Percentiles rank a stretch among this genome's conserved stretches.
Conservation (phyloP, 768 basidiomycete species). For the Mycena alexandri region DNA sequence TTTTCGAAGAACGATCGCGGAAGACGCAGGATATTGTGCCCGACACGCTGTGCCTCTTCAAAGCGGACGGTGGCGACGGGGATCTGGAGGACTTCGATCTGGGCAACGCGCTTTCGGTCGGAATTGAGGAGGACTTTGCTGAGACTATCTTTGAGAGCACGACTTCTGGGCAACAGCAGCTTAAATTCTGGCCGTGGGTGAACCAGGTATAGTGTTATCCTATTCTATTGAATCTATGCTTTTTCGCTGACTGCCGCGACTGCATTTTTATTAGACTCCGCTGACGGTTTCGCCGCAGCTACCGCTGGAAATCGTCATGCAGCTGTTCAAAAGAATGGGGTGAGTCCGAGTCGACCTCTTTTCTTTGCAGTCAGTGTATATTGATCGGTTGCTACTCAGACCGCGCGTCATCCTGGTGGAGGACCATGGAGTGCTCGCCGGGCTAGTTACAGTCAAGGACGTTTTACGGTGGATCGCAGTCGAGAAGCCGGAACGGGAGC, state of each 20-base stretch:
- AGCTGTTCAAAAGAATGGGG: slow-evolving; percentile 98
- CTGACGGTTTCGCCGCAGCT: slow-evolving; percentile 93
- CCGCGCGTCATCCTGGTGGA: slow-evolving; percentile 97
- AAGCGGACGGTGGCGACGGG: slow-evolving; percentile 55
- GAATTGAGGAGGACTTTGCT: slow-evolving; percentile 76
- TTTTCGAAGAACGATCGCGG: slow-evolving; percentile 73
- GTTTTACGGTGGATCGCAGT: slow-evolving; percentile 88
- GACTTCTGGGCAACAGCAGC: slow-evolving; percentile 64
- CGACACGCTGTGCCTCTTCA: slow-evolving; percentile 83
- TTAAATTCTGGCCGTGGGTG: slow-evolving; percentile 89
- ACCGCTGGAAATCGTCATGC: slow-evolving; percentile 96
- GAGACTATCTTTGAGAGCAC: slow-evolving; percentile 74
- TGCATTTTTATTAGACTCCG: slow-evolving; percentile 74
- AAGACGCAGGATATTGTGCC: slow-evolving; percentile 70
- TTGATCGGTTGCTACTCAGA: slow-evolving; percentile 53
- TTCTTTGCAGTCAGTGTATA: slow-evolving; percentile 13
- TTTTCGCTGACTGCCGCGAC: slow-evolving; percentile 1
- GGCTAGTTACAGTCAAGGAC: slow-evolving; percentile 96
- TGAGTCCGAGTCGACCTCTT: slow-evolving; percentile 54
- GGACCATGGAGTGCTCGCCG: slow-evolving; percentile 83
- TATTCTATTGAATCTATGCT: slow-evolving; percentile 4
- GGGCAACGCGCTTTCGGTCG: slow-evolving; percentile 64
- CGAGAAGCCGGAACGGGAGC: slow-evolving; percentile 63
- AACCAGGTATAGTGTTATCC: slow-evolving; percentile 76
- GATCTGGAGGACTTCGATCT: slow-evolving; percentile 66